Conservation (phyloP, 78 protist species). For the Parvularia atlantis region DNA sequence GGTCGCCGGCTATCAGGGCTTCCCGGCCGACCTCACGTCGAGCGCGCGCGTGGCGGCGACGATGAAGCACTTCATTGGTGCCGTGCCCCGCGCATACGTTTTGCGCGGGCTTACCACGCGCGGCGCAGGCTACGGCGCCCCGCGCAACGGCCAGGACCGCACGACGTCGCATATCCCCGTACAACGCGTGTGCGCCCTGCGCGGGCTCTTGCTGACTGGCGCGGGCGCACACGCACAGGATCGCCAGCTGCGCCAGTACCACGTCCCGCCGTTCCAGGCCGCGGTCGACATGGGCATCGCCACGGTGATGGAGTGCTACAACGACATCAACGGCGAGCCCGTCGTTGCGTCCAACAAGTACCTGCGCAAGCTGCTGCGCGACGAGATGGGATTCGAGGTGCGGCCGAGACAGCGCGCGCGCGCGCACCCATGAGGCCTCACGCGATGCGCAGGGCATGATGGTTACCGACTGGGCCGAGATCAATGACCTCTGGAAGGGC, state of each 20-base stretch:
- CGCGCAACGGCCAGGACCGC: constrained; percentile 6
- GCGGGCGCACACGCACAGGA: too few species aligned
- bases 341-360: neutral
- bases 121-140: neutral
- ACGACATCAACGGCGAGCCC: constrained; percentile 8
- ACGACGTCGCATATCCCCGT: neutral
- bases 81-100: too few species aligned
- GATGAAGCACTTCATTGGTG: constrained; percentile 12
- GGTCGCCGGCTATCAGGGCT: neutral
- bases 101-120: too few species aligned
- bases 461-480: constrained; percentile 19
- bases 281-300: neutral
- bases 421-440: too few species aligned
- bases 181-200: neutral
- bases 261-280: neutral
- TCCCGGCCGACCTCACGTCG: neutral
- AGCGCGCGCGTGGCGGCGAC: neutral
- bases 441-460: too few species aligned
- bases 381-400: constrained; percentile 4
- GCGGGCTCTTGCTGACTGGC: neutral
- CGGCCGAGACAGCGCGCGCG: too few species aligned
- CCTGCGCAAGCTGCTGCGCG: neutral
- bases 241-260: too few species aligned
- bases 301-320: constrained; percentile 6
- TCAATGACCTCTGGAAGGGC: neutral